A percentile compares a stretch with the other conserved stretches of the same genome.
These are phyloP conservation scores for Lactarius psammicola DNA, from an alignment of 768 basidiomycete species.

Conservation along the genomic window DNA sequence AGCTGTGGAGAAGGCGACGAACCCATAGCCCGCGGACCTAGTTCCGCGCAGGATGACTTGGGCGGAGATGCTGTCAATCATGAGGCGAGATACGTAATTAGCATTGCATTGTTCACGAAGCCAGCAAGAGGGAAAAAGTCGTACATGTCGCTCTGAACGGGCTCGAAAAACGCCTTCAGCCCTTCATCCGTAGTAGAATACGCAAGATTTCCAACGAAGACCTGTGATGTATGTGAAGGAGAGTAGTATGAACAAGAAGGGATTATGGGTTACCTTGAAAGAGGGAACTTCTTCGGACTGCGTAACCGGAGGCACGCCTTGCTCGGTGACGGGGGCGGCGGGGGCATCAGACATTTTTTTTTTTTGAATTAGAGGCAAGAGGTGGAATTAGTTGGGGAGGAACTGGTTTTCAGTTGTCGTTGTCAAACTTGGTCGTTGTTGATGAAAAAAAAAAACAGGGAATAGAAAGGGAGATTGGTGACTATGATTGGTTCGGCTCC, in stretches of 20 bases:
- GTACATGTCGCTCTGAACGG: constrained; percentile 84
- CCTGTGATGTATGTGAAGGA: constrained; percentile 44
- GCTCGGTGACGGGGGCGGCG: constrained; percentile 78
- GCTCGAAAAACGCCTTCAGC: constrained; percentile 92
- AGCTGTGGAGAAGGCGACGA: constrained; percentile 76
- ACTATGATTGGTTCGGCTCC: constrained; percentile 16
- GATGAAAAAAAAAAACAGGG: constrained; percentile 43
- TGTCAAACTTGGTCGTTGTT: constrained; percentile 77
- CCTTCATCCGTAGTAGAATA: constrained; percentile 92
- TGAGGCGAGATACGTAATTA: constrained; percentile 25
- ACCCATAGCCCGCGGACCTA: constrained; percentile 90
- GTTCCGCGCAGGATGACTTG: constrained; percentile 84
- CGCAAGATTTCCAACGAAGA: constrained; percentile 95
- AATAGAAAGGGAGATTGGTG: constrained; percentile 34
- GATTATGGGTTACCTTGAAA: constrained; percentile 63
- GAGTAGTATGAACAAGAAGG: constrained; percentile 27
- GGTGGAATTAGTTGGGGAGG: constrained; percentile 46
- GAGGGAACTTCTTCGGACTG: constrained; percentile 76
- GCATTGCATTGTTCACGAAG: constrained; percentile 27
- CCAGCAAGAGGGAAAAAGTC: constrained; percentile 36
- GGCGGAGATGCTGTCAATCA: constrained; percentile 61
- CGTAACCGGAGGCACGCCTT: constrained; percentile 79
- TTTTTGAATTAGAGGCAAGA: constrained; percentile 53
- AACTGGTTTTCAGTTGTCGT: constrained; percentile 81
- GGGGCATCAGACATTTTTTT: constrained; percentile 87